Percentiles rank a stretch among this genome's conserved stretches.
Evolutionary conservation across 164 flowering plant species (phyloP).

Genomic region (Stephania yunnanensis): DNA sequence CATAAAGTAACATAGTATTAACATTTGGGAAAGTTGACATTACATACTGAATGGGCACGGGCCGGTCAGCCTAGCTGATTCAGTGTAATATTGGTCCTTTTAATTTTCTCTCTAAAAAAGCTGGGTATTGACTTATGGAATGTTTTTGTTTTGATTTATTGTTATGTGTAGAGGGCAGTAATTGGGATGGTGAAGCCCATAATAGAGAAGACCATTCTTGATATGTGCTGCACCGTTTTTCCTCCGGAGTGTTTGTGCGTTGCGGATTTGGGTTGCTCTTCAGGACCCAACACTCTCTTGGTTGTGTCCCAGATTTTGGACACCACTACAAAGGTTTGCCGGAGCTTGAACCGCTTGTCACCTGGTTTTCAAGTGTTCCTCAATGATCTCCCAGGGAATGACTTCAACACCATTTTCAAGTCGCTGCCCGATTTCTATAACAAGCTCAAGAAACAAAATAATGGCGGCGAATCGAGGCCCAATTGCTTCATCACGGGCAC

Average conservation of each 20-base stretch:
- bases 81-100: background rate
- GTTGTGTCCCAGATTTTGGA: constrained; percentile 32
- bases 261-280: constrained; percentile 71
- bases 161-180: constrained; percentile 33
- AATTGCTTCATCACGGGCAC: constrained; percentile 39
- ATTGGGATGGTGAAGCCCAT: constrained; percentile 34
- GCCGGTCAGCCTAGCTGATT: background rate
- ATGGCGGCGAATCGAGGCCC: constrained; percentile 20
- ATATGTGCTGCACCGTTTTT: constrained; percentile 17
- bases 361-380: constrained; percentile 43
- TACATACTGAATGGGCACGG: too few species aligned
- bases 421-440: constrained; percentile 28
- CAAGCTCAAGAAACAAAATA: constrained; percentile 13
- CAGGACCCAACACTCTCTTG: constrained; percentile 63
- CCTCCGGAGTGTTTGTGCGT: constrained; percentile 24
- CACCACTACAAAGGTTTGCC: constrained; percentile 14
- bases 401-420: constrained; percentile 52
- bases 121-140: background rate
- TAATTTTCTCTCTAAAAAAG: background rate
- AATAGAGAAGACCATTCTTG: constrained; percentile 30
- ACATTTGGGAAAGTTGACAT: background rate
- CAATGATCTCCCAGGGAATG: constrained; percentile 66
- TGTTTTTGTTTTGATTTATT: background rate
- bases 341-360: background rate
- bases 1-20: background rate